Percentiles rank a stretch among this genome's conserved stretches.
Conservation (phyloP, 805 yeast species). For the Candida silvicultrix region DNA sequence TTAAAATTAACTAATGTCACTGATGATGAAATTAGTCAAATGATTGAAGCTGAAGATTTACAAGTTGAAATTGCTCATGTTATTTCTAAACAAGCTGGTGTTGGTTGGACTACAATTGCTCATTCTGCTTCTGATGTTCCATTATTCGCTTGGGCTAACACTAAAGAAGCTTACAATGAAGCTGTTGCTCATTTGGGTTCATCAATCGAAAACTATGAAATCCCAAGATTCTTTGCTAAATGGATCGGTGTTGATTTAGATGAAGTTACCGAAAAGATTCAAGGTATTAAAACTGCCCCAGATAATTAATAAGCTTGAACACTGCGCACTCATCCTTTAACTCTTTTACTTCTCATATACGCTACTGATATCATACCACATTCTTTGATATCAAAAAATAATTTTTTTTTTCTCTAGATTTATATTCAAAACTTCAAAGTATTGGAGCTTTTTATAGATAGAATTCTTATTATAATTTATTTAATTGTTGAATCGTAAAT, state of each 20-base stretch:
- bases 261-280: conserved; percentile 42
- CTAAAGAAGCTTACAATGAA: conserved; percentile 35
- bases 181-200: conserved; percentile 57
- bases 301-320: too few species aligned
- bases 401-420: too few species aligned
- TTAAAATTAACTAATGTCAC: conserved; percentile 56
- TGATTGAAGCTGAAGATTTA: conserved; percentile 30
- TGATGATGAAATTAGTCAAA: conserved; percentile 40
- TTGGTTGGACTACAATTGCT: conserved; percentile 95
- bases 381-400: too few species aligned
- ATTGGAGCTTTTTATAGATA: too few species aligned
- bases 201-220: conserved; percentile 78
- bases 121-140: conserved; percentile 94
- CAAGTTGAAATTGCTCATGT: conserved; percentile 51
- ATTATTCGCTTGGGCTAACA: conserved; percentile 71
- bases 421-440: too few species aligned
- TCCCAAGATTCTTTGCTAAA: conserved; percentile 66
- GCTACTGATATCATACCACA: too few species aligned
- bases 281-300: conserved; percentile 29
- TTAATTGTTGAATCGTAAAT: too few species aligned
- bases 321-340: too few species aligned
- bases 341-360: too few species aligned
- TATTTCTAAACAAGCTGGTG: conserved; percentile 69
- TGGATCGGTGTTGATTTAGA: conserved; percentile 42
- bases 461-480: too few species aligned